A percentile compares a stretch with the other conserved stretches of the same genome.
Conservation (phyloP, 2,329 filamentous ascomycete genomes). For the Microdochium paspali region DNA sequence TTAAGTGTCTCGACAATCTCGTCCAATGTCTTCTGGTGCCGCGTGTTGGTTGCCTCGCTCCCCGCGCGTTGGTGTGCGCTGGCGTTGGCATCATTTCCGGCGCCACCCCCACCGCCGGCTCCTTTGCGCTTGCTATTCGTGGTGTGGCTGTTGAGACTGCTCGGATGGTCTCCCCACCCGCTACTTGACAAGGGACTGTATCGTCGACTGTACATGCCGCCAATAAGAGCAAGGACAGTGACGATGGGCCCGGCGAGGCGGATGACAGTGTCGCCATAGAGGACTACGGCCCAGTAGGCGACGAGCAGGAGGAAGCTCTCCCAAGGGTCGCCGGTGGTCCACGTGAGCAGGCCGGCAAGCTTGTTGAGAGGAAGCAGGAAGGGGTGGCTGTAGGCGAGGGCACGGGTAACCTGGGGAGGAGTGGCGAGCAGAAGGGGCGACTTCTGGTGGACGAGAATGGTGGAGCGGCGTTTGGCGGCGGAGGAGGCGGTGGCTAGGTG, state of each 20-base stretch:
- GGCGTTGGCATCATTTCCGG: slow-evolving; percentile 13
- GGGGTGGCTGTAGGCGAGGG: slow-evolving; percentile 90
- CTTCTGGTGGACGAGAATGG: slow-evolving; percentile 94
- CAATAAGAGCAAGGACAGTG: slow-evolving; percentile 68
- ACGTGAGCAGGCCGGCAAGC: slow-evolving; percentile 76
- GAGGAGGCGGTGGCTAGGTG: slow-evolving; percentile 56
- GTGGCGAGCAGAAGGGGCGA: slow-evolving; percentile 87
- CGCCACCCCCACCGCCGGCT: slow-evolving; percentile 15
- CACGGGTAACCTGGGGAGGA: slow-evolving; percentile 87
- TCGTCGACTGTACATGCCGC: slow-evolving; percentile 84
- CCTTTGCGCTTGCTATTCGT: slow-evolving; percentile 12
- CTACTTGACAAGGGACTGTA: slow-evolving; percentile 88
- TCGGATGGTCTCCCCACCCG: slow-evolving; percentile 48
- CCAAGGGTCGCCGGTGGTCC: slow-evolving; percentile 91
- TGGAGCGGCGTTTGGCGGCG: slow-evolving; percentile 69
- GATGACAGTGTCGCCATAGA: slow-evolving; percentile 81
- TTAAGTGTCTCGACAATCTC: slow-evolving; percentile 94
- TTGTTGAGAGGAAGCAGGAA: slow-evolving; percentile 86
- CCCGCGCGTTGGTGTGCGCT: slow-evolving; percentile 30
- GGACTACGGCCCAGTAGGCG: slow-evolving; percentile 73
- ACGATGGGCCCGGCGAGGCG: slow-evolving; percentile 76
- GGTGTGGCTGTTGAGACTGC: slow-evolving; percentile 14
- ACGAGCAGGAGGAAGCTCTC: slow-evolving; percentile 88
- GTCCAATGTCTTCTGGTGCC: slow-evolving; percentile 88
- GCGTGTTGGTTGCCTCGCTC: slow-evolving; percentile 54